phyloP scores from a whole-genome alignment of 495 filamentous ascomycete species.

The Neurospora africana region DNA sequence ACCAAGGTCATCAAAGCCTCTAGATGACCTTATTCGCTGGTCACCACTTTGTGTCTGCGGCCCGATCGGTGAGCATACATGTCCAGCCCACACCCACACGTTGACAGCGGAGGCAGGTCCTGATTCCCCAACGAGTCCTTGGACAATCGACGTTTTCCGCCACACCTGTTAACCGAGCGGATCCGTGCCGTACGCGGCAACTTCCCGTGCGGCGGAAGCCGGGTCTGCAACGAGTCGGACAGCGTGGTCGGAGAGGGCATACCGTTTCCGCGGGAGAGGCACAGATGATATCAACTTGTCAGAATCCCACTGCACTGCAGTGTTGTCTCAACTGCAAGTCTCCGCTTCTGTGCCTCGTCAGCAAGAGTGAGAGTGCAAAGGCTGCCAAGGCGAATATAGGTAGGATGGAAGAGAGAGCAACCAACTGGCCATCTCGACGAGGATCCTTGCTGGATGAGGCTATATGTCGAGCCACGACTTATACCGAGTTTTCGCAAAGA shows the following conservation, averaged over 20 bases:
- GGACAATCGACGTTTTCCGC: background rate
- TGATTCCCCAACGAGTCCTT: background rate
- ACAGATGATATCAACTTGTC: background rate
- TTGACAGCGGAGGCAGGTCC: slow-evolving; percentile 5
- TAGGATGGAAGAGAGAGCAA: background rate
- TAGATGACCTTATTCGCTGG: slow-evolving; percentile 4
- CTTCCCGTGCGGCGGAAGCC: background rate
- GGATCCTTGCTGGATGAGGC: background rate
- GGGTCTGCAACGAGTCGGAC: background rate
- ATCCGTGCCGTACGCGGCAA: background rate
- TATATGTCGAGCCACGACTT: background rate
- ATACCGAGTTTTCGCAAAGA: background rate
- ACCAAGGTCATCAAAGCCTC: background rate
- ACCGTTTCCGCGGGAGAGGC: background rate
- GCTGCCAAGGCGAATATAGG: background rate
- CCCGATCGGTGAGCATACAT: slow-evolving; percentile 11
- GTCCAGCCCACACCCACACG: slow-evolving; percentile 5
- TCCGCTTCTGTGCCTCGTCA: background rate
- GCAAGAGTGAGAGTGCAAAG: background rate
- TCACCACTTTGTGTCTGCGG: slow-evolving; percentile 8
- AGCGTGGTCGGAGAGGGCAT: background rate
- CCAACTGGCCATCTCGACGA: background rate
- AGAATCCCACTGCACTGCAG: background rate
- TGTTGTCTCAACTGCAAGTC: background rate
- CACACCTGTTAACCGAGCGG: background rate